These are phyloP conservation scores for Aureobasidium pullulans DNA, from an alignment of 2,329 filamentous ascomycete species.

Conservation along the genomic window DNA sequence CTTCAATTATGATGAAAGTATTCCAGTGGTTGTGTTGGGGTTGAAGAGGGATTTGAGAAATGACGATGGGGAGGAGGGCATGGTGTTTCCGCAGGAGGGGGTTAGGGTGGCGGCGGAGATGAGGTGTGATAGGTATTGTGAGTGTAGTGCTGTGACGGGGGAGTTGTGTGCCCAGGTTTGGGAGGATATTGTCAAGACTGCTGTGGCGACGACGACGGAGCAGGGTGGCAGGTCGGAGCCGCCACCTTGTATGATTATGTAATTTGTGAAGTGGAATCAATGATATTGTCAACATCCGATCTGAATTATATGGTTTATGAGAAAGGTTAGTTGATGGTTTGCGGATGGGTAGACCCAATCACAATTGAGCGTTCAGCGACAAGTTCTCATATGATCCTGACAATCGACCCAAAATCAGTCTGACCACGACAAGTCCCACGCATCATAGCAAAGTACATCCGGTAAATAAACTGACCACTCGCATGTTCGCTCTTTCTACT, in stretches of 20 bases:
- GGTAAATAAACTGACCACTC: too few species aligned
- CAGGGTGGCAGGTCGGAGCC: conserved; percentile 43
- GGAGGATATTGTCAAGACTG: conserved; percentile 52
- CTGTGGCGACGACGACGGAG: conserved; percentile 51
- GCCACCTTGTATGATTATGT: conserved; percentile 35
- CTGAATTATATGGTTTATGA: too few species aligned
- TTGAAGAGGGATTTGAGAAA: conserved; percentile 50
- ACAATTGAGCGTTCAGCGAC: too few species aligned
- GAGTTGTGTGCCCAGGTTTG: conserved; percentile 53
- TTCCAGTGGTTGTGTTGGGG: conserved; percentile 53
- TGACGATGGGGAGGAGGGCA: conserved; percentile 32
- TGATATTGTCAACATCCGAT: not conserved
- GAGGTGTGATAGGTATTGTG: conserved; percentile 54
- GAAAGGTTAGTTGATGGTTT: too few species aligned
- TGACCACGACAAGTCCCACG: too few species aligned
- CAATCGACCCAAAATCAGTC: too few species aligned
- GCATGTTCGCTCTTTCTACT: too few species aligned
- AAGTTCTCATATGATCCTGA: too few species aligned
- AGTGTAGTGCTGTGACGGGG: conserved; percentile 55
- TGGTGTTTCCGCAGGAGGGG: conserved; percentile 46
- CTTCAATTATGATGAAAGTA: conserved; percentile 45
- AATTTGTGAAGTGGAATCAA: conserved; percentile 14
- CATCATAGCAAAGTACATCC: too few species aligned
- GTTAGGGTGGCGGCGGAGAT: conserved; percentile 49
- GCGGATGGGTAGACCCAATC: too few species aligned